Conservation (phyloP, 192 early-diverging fungal species). For the Umbelopsis isabellina region DNA sequence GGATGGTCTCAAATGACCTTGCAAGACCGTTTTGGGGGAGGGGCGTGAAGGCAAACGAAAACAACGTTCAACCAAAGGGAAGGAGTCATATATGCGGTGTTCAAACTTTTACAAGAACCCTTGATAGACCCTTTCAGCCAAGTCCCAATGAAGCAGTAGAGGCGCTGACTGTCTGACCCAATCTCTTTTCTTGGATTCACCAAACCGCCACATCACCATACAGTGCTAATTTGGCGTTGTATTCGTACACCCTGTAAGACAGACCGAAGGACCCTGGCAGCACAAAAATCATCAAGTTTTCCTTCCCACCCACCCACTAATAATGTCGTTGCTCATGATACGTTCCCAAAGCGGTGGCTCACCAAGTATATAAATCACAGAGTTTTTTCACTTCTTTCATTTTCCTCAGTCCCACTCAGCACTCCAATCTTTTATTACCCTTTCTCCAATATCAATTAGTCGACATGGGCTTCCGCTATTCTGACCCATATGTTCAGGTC, state of each 20-base stretch:
- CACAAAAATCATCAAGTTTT: slow-evolving; percentile 8
- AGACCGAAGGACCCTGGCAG: slow-evolving; percentile 11
- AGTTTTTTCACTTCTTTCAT: neutral
- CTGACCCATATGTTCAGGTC: slow-evolving; percentile 62
- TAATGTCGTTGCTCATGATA: slow-evolving; percentile 4
- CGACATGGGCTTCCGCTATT: slow-evolving; percentile 43
- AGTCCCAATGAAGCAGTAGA: neutral
- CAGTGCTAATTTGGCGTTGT: slow-evolving; percentile 14
- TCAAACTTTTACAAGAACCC: neutral
- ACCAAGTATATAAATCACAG: neutral
- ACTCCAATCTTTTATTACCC: slow-evolving; percentile 12
- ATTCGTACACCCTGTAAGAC: slow-evolving; percentile 17
- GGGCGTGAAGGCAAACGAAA: neutral
- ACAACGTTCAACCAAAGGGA: neutral
- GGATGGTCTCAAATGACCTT: too few relatives aligned
- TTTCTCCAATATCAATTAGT: slow-evolving; percentile 8
- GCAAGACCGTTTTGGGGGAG: neutral
- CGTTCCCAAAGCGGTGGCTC: neutral
- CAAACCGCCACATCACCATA: slow-evolving; percentile 15
- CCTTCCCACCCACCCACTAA: neutral
- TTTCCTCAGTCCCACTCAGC: slow-evolving; percentile 15
- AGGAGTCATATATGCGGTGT: neutral
- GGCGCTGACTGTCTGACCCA: slow-evolving; percentile 6
- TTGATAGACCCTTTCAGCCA: slow-evolving; percentile 21
- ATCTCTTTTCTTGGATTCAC: neutral